A percentile compares a stretch with the other conserved stretches of the same genome.
phyloP scores from a whole-genome alignment of 2,329 filamentous ascomycete species.

The Colletotrichum karsti region DNA sequence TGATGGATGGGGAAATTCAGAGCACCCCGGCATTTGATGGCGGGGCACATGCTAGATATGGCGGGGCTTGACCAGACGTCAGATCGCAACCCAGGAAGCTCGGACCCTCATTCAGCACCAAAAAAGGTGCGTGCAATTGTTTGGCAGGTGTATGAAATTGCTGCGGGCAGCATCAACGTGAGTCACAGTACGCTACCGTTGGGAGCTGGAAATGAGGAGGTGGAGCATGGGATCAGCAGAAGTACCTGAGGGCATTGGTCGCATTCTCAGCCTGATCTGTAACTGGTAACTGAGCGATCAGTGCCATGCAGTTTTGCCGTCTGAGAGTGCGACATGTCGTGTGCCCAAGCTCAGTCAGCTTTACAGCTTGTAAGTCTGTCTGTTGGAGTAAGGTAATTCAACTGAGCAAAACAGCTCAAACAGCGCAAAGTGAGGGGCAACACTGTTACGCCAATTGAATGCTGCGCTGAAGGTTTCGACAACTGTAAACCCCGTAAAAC shows the following conservation, averaged over 20 bases:
- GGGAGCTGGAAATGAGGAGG: not conserved
- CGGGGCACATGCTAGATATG: conserved; percentile 24
- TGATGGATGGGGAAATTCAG: not conserved
- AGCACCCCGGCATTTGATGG: conserved; percentile 1
- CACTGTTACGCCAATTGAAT: not conserved
- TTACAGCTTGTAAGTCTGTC: not conserved
- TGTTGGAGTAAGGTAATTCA: not conserved
- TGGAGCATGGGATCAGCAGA: not conserved
- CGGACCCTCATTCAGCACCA: conserved; percentile 5
- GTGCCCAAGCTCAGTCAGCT: not conserved
- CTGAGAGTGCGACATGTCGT: conserved; percentile 1
- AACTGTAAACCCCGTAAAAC: conserved; percentile 9
- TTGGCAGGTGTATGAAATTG: conserved; percentile 8
- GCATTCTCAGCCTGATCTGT: not conserved
- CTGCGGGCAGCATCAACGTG: not conserved
- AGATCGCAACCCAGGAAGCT: conserved; percentile 27
- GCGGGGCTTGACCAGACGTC: conserved; percentile 21
- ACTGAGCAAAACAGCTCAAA: not conserved
- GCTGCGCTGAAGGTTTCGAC: conserved; percentile 13
- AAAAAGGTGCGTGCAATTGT: conserved; percentile 9
- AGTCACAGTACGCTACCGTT: not conserved
- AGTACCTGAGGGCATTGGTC: not conserved
- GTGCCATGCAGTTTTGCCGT: not conserved
- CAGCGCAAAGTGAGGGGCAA: not conserved
- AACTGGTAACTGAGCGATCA: not conserved